These are phyloP conservation scores for Termitomyces sp. DNA, from an alignment of 768 basidiomycete species.

Conservation along the genomic window DNA sequence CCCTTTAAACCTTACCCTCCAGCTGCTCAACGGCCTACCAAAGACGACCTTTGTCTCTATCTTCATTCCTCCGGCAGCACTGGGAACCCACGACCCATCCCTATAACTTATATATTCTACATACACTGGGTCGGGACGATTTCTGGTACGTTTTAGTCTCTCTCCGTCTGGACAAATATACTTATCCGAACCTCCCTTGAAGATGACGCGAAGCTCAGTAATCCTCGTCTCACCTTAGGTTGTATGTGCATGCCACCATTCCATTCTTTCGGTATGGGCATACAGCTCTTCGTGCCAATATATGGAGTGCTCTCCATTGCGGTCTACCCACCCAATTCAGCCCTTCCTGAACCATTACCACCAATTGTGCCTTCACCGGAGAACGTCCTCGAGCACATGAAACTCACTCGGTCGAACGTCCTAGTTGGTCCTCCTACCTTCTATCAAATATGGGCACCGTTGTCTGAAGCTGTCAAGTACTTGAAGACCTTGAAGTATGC, in stretches of 20 bases:
- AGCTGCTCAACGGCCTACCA: constrained; percentile 8
- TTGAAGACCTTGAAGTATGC: constrained; percentile 9
- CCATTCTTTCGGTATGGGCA: constrained; percentile 30
- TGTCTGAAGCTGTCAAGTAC: constrained; percentile 16
- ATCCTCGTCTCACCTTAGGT: background rate
- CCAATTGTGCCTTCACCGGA: constrained; percentile 37
- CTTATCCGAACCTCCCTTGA: background rate
- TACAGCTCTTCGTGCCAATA: constrained; percentile 29
- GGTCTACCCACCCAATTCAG: constrained; percentile 29
- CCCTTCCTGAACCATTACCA: constrained; percentile 13
- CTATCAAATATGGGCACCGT: constrained; percentile 34
- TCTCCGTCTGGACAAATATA: background rate
- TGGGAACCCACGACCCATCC: constrained; percentile 36
- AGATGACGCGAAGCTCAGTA: background rate
- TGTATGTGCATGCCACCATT: constrained; percentile 31
- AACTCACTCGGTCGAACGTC: constrained; percentile 20
- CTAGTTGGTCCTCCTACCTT: constrained; percentile 36
- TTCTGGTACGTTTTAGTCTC: constrained; percentile 18
- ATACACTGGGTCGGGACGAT: constrained; percentile 16
- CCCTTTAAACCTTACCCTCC: too few relatives aligned
- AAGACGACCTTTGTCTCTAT: constrained; percentile 20
- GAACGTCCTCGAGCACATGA: constrained; percentile 33
- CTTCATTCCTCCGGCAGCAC: constrained; percentile 41
- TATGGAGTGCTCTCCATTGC: constrained; percentile 19
- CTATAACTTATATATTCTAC: constrained; percentile 20